Conservation (phyloP, 1,284 basidiomycete genomes). For the Ustilago tritici region DNA sequence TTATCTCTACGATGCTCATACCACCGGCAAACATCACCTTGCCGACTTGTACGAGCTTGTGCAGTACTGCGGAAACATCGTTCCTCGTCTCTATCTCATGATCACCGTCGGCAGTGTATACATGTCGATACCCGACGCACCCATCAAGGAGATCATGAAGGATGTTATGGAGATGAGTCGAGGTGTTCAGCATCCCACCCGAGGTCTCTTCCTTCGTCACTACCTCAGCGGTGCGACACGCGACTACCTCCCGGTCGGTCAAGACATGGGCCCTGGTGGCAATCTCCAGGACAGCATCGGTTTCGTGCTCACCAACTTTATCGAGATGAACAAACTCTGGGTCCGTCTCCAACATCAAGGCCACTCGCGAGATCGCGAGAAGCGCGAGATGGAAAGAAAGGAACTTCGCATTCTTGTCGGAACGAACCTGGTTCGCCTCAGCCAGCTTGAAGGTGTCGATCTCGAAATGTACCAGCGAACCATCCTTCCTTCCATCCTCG, state of each 20-base stretch:
- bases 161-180: constrained; percentile 69
- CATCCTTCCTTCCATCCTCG: constrained; percentile 67
- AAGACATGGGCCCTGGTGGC: constrained; percentile 62
- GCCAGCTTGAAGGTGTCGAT: constrained; percentile 68
- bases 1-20: constrained; percentile 68
- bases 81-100: constrained; percentile 69
- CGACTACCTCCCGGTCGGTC: constrained; percentile 67
- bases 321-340: constrained; percentile 70
- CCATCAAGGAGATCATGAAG: constrained; percentile 70
- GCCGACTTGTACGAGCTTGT: constrained; percentile 69
- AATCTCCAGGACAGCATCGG: constrained; percentile 67
- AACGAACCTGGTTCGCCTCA: constrained; percentile 69
- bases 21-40: constrained; percentile 65
- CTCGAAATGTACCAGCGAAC: constrained; percentile 65
- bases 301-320: constrained; percentile 69
- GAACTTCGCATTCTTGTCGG: constrained; percentile 69
- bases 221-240: constrained; percentile 68
- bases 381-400: constrained; percentile 66
- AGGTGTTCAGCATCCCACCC: constrained; percentile 69
- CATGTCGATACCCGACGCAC: constrained; percentile 69
- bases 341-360: constrained; percentile 69
- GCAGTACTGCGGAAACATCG: constrained; percentile 69
- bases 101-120: constrained; percentile 69
- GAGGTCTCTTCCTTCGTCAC: constrained; percentile 69
- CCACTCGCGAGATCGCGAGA: constrained; percentile 68